Conservation (phyloP, 139 green algal species). For the Chlorella sorokiniana region DNA sequence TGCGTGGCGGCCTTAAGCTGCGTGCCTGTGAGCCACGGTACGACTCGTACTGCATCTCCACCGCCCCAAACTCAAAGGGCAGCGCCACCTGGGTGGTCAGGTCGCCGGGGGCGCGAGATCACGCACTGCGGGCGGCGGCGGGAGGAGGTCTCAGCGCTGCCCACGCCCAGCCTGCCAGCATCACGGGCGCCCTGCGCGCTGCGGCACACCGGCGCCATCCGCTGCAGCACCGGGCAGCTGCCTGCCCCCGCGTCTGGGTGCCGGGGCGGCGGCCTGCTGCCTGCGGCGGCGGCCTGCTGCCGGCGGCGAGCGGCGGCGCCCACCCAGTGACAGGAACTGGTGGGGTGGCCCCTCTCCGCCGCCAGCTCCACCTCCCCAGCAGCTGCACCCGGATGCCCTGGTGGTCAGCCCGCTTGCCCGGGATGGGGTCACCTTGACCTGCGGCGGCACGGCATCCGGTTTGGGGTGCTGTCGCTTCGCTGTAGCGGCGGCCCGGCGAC, state of each 20-base stretch:
- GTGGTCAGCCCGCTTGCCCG: conserved; percentile 93
- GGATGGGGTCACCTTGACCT: conserved; percentile 69
- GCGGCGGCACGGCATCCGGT: not conserved
- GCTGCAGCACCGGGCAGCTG: no score
- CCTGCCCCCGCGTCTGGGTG: no score
- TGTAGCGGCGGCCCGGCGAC: no score
- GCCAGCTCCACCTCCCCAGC: conserved; percentile 94
- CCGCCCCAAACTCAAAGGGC: conserved; percentile 95
- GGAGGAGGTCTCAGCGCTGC: no score
- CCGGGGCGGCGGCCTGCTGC: no score
- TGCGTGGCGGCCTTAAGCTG: not conserved
- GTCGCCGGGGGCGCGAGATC: conserved; percentile 85
- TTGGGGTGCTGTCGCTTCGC: no score
- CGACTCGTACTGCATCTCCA: conserved; percentile 97
- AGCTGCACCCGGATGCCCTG: conserved; percentile 95
- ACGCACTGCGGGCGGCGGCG: conserved; percentile 57
- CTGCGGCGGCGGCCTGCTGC: no score
- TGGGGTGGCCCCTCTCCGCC: conserved; percentile 82
- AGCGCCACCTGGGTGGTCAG: conserved; percentile 70
- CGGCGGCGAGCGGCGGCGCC: no score
- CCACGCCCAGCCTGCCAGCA: no score
- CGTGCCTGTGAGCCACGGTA: conserved; percentile 88
- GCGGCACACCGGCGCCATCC: no score
- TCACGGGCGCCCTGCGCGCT: no score
- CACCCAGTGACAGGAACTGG: conserved; percentile 90